A percentile compares a stretch with the other conserved stretches of the same genome.
phyloP scores from a whole-genome alignment of 345 rosid genomes.

The Brassica incana region DNA sequence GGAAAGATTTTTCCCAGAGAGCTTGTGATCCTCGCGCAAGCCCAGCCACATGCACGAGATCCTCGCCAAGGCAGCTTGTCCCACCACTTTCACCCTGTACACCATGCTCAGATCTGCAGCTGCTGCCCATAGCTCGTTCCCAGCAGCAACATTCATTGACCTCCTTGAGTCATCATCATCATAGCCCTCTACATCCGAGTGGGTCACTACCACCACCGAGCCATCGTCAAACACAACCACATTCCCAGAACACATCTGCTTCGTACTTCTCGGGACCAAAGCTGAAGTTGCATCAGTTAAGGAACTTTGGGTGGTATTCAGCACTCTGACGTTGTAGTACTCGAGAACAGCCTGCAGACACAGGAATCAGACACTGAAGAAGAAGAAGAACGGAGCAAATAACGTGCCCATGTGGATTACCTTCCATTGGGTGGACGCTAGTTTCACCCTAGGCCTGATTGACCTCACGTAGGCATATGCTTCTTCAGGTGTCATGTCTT shows the following conservation, averaged over 20 bases:
- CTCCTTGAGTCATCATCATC: slow-evolving; percentile 35
- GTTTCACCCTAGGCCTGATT: slow-evolving; percentile 82
- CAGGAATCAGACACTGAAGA: not conserved
- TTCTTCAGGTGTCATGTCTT: slow-evolving; percentile 77
- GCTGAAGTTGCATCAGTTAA: slow-evolving; percentile 28
- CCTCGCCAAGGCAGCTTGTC: slow-evolving; percentile 66
- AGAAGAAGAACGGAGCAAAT: not conserved
- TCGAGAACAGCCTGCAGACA: slow-evolving; percentile 79
- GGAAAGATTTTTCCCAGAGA: slow-evolving; percentile 44
- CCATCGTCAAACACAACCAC: slow-evolving; percentile 73
- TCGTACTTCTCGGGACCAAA: slow-evolving; percentile 37
- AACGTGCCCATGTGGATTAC: slow-evolving; percentile 40
- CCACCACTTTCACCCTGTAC: slow-evolving; percentile 66
- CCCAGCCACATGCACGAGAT: slow-evolving; percentile 75
- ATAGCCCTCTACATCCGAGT: slow-evolving; percentile 86
- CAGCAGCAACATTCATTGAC: slow-evolving; percentile 21
- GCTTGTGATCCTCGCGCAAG: slow-evolving; percentile 56
- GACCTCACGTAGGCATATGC: slow-evolving; percentile 82
- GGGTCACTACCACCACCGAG: slow-evolving; percentile 74
- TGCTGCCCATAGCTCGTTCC: slow-evolving; percentile 39
- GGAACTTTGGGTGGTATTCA: slow-evolving; percentile 25
- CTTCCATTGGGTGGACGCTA: slow-evolving; percentile 91
- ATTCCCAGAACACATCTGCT: slow-evolving; percentile 41
- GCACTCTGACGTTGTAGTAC: slow-evolving; percentile 58
- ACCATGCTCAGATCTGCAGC: slow-evolving; percentile 56